A percentile compares a stretch with the other conserved stretches of the same genome.
phyloP scores from a whole-genome alignment of 805 yeast genomes.

The Metschnikowia koreensis region DNA sequence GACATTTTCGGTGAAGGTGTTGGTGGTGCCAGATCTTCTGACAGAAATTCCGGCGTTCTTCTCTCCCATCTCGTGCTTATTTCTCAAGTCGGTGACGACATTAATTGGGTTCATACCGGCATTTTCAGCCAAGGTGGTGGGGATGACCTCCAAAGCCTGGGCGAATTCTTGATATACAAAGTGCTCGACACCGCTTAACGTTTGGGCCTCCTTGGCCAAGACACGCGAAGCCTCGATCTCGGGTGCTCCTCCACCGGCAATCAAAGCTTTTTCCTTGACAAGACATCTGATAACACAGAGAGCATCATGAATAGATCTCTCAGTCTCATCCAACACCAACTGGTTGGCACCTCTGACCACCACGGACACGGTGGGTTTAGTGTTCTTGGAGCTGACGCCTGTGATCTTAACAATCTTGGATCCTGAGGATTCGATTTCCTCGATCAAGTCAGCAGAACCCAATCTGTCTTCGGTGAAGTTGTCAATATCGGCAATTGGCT shows the following conservation, averaged over 20 bases:
- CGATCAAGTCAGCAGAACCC: slow-evolving; percentile 88
- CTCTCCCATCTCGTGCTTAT: slow-evolving; percentile 88
- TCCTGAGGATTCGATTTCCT: slow-evolving; percentile 86
- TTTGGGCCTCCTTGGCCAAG: slow-evolving; percentile 66
- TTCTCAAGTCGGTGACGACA: slow-evolving; percentile 88
- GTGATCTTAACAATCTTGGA: slow-evolving; percentile 86
- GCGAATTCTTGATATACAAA: slow-evolving; percentile 92
- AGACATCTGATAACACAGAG: slow-evolving; percentile 88
- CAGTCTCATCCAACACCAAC: slow-evolving; percentile 91
- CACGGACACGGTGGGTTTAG: slow-evolving; percentile 75
- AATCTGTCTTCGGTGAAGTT: slow-evolving; percentile 89
- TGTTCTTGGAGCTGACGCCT: slow-evolving; percentile 59
- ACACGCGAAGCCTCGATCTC: slow-evolving; percentile 85
- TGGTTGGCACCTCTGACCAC: slow-evolving; percentile 93
- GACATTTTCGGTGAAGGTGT: slow-evolving; percentile 90
- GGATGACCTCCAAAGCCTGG: slow-evolving; percentile 86
- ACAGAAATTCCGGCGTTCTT: slow-evolving; percentile 93
- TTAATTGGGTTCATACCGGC: slow-evolving; percentile 91
- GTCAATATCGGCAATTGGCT: slow-evolving; percentile 94
- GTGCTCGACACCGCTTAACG: slow-evolving; percentile 81
- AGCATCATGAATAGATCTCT: slow-evolving; percentile 96
- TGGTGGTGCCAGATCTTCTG: slow-evolving; percentile 88
- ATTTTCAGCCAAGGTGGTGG: slow-evolving; percentile 91
- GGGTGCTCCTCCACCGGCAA: slow-evolving; percentile 99
- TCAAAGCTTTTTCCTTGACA: slow-evolving; percentile 81